Evolutionary conservation across 352 stramenopile genomes (phyloP), one percentile per base, ranked within the genome.

Genomic region (Phytophthora quininea): DNA sequence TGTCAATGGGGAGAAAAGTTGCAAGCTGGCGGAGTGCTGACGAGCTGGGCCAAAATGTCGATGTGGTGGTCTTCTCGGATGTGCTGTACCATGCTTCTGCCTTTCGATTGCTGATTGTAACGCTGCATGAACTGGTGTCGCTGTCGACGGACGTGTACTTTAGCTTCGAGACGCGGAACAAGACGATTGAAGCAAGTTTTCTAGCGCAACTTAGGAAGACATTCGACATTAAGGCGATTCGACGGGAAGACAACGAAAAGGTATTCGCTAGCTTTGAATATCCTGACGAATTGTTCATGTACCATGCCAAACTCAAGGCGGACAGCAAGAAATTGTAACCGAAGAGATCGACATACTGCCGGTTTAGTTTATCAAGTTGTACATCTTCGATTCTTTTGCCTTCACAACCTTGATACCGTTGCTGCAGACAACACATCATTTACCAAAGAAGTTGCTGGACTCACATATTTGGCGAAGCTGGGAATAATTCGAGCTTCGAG

Each of bases 1-100:
- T 84, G 76, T 42, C 76, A 84, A 56, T 84, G 76, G 73, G 76
- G 76, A 47, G 69, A 81, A 29, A 14, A 47, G 5, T 58, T 81
- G 31, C 32, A 67, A 47, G 50, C 53, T 27, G 55, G 32, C 10
- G 61, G 64, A 10, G 53, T 8, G 54, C 51, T 88, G 52, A 47
- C 29, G 40, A 10, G 46, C 12, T 84, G 76, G 77, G 42, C 9
- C 24, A 73, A 73, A 53, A 50, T 19, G 54, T 54, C 10, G 77
- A 88, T 42, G 47, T 84, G 8, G 62, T 88, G 38, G 66, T 86
- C 3, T 82, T 82, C 50, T 88, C 76, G 11, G 79, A 88, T 35
- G 76, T 86, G 57, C 59, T 86, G 31, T 88, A 88, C 49, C 75
- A 88, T 49, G 59, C 54, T 29, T 71, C 61, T 1, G 77, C 74